Conservation (phyloP, 164 flowering plant genomes). For the Chimonanthus praecox region DNA sequence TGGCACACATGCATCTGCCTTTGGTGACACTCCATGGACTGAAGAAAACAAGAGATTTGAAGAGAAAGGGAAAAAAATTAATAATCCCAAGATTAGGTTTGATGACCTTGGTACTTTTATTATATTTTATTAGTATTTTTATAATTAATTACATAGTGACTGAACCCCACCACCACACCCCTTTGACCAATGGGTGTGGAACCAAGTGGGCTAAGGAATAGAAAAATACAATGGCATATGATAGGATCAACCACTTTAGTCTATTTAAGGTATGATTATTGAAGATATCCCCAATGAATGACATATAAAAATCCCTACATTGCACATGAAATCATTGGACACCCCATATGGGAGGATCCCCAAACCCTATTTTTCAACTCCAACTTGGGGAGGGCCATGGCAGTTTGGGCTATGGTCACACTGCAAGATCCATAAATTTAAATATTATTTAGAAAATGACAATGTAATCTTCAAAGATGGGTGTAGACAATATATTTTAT, state of each 20-base stretch:
- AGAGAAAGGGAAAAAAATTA: not conserved
- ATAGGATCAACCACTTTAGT: not conserved
- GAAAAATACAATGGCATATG: conserved; percentile 1
- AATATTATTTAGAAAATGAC: no score
- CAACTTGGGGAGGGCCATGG: conserved; percentile 1
- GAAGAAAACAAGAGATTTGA: not conserved
- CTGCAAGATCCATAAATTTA: no score
- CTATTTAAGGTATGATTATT: conserved; percentile 4
- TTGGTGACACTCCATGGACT: conserved; percentile 12
- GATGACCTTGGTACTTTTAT: not conserved
- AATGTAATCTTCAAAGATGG: no score
- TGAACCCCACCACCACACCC: conserved; percentile 12
- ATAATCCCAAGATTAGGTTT: conserved; percentile 5
- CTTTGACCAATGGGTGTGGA: not conserved
- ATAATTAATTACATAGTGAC: not conserved
- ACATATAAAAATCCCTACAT: conserved; percentile 1
- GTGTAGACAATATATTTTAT: no score
- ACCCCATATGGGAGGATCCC: conserved; percentile 9
- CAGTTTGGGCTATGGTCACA: not conserved
- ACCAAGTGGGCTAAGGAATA: not conserved
- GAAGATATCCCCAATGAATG: conserved; percentile 7
- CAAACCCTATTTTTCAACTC: conserved; percentile 6
- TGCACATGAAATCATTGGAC: conserved; percentile 15
- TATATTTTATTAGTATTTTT: not conserved
- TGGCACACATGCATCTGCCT: conserved; percentile 16